These are phyloP conservation scores for Phytophthora hybrid DNA, from an alignment of 352 stramenopile genomes.

Conservation along the genomic window DNA sequence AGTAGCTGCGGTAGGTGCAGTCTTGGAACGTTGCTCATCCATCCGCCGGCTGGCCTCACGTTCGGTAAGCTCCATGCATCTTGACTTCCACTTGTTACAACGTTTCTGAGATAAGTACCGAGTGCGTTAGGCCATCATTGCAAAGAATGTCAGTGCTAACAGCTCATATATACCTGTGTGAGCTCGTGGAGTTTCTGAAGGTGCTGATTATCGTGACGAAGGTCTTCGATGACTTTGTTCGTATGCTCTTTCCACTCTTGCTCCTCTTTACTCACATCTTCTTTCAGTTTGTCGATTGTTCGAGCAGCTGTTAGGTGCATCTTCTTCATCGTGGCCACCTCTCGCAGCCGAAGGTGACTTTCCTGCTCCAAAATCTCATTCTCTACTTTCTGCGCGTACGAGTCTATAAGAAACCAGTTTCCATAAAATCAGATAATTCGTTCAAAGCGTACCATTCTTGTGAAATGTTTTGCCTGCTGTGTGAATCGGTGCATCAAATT, in stretches of 20 bases:
- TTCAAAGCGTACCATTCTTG: conserved; percentile 63
- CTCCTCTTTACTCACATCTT: conserved; percentile 59
- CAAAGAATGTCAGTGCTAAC: not conserved
- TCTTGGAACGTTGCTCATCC: conserved; percentile 52
- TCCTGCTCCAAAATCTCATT: conserved; percentile 82
- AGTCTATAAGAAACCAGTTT: not conserved
- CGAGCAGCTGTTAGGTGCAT: conserved; percentile 59
- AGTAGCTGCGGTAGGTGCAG: conserved; percentile 31
- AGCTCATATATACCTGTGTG: conserved; percentile 42
- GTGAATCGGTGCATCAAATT: conserved; percentile 85
- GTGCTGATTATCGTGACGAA: conserved; percentile 71
- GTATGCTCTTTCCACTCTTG: conserved; percentile 64
- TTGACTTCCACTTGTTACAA: conserved; percentile 75
- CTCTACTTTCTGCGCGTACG: conserved; percentile 67
- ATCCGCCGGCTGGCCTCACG: conserved; percentile 50
- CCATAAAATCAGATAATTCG: not conserved
- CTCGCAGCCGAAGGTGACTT: conserved; percentile 66
- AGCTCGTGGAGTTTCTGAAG: conserved; percentile 63
- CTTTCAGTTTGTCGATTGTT: conserved; percentile 71
- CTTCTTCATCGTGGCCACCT: conserved; percentile 73
- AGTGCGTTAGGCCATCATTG: not conserved
- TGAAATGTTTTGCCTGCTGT: conserved; percentile 70
- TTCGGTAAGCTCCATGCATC: conserved; percentile 59
- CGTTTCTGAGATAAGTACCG: conserved; percentile 51
- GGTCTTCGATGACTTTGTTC: conserved; percentile 59